phyloP scores from a whole-genome alignment of 768 basidiomycete species.

The Amyloporia xantha region DNA sequence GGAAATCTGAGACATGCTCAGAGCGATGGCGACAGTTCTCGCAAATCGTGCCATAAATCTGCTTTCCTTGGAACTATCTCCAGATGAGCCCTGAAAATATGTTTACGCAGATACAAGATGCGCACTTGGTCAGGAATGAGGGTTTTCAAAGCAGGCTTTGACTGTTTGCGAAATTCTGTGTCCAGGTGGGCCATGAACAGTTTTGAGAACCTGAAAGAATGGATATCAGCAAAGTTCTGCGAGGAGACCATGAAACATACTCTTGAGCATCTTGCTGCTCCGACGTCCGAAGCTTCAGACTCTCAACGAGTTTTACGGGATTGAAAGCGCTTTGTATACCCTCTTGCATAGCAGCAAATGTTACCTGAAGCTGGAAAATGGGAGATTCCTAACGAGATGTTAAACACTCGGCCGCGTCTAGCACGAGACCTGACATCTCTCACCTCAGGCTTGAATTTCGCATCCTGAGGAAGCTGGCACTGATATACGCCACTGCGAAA shows the following conservation, averaged over 20 bases:
- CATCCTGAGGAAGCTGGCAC: constrained; percentile 54
- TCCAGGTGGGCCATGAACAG: constrained; percentile 89
- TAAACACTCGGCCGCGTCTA: neutral
- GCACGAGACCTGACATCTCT: constrained; percentile 4
- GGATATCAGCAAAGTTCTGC: neutral
- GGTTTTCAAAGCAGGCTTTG: constrained; percentile 49
- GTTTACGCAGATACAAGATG: neutral
- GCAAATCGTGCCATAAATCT: constrained; percentile 78
- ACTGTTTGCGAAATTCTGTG: constrained; percentile 80
- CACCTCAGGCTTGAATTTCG: constrained; percentile 39
- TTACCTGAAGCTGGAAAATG: constrained; percentile 70
- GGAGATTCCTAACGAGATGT: constrained; percentile 60
- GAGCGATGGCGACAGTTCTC: constrained; percentile 60
- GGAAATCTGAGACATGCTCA: constrained; percentile 64
- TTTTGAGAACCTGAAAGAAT: constrained; percentile 72
- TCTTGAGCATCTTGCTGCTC: constrained; percentile 98
- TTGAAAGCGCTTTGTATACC: constrained; percentile 69
- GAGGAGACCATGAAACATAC: constrained; percentile 36
- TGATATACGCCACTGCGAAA: constrained; percentile 82
- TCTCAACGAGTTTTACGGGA: constrained; percentile 79
- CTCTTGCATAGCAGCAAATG: constrained; percentile 81
- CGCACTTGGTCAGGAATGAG: constrained; percentile 70
- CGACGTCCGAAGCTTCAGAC: constrained; percentile 68
- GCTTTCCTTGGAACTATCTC: constrained; percentile 86
- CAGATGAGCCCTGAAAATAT: neutral